phyloP scores from a whole-genome alignment of 805 yeast species.

The Lipomyces mesembrius region DNA sequence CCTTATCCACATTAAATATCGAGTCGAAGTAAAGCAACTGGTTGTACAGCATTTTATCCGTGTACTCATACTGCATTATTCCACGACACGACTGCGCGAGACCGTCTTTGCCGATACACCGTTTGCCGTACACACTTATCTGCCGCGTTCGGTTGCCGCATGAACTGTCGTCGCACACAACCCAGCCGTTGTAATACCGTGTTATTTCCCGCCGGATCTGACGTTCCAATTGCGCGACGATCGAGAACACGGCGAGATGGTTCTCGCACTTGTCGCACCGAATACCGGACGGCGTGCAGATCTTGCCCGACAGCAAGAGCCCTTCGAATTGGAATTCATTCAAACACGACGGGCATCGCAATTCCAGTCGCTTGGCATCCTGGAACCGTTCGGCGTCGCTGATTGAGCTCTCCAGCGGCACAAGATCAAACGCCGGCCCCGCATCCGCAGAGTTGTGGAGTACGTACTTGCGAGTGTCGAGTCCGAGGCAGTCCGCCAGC shows the following conservation, averaged over 20 bases:
- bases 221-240: constrained; percentile 77
- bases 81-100: constrained; percentile 74
- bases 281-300: constrained; percentile 68
- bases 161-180: constrained; percentile 80
- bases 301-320: constrained; percentile 57
- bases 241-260: constrained; percentile 55
- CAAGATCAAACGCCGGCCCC: constrained; percentile 45
- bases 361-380: constrained; percentile 57
- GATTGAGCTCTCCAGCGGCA: constrained; percentile 80
- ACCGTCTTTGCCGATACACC: constrained; percentile 73
- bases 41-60: constrained; percentile 80
- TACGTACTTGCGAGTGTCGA: constrained; percentile 69
- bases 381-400: constrained; percentile 83
- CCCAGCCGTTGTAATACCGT: constrained; percentile 83
- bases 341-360: constrained; percentile 67
- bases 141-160: constrained; percentile 84
- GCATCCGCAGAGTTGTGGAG: constrained; percentile 50
- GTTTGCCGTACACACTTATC: constrained; percentile 83
- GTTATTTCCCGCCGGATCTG: constrained; percentile 71
- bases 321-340: constrained; percentile 72
- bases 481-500: constrained; percentile 75
- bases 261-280: constrained; percentile 66
- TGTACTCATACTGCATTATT: constrained; percentile 73
- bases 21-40: constrained; percentile 80
- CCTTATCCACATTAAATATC: constrained; percentile 80